Conservation (phyloP, 1,284 basidiomycete genomes). For the Vanrija sp. region DNA sequence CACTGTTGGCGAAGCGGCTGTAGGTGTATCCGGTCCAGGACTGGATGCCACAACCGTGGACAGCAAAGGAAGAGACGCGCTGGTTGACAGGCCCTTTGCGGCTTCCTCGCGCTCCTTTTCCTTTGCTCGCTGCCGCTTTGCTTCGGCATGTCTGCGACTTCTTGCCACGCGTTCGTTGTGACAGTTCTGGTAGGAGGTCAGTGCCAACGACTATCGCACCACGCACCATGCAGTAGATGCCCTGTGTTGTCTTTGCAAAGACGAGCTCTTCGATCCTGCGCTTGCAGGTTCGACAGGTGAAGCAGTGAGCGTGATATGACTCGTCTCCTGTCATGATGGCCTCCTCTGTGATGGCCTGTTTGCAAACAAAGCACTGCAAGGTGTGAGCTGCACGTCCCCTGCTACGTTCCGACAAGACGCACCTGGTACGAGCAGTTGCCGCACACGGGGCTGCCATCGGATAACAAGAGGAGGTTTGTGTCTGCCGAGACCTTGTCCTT, state of each 20-base stretch:
- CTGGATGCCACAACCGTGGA: not conserved
- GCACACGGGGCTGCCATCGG: constrained; percentile 95
- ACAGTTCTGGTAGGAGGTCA: constrained; percentile 55
- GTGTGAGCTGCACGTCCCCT: constrained; percentile 1
- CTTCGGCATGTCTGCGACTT: constrained; percentile 82
- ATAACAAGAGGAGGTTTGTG: constrained; percentile 90
- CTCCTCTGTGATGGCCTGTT: constrained; percentile 86
- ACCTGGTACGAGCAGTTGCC: constrained; percentile 88
- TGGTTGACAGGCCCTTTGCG: not conserved
- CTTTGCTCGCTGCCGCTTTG: constrained; percentile 52
- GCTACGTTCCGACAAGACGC: constrained; percentile 16
- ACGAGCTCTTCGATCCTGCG: constrained; percentile 95
- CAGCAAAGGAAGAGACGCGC: constrained; percentile 7
- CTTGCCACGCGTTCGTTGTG: constrained; percentile 95
- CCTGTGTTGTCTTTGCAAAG: constrained; percentile 96
- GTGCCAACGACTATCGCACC: not conserved
- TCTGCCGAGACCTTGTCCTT: constrained; percentile 63
- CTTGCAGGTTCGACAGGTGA: constrained; percentile 93
- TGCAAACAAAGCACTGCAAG: constrained; percentile 76
- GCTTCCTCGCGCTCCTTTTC: constrained; percentile 36
- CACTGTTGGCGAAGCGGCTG: not conserved
- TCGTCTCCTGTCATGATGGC: constrained; percentile 99
- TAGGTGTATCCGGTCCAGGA: not conserved
- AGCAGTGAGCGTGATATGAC: constrained; percentile 96
- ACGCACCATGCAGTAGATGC: constrained; percentile 91